Evolutionary conservation across 2,329 filamentous ascomycete genomes (phyloP).

Genomic region (Metarhizium rileyi): DNA sequence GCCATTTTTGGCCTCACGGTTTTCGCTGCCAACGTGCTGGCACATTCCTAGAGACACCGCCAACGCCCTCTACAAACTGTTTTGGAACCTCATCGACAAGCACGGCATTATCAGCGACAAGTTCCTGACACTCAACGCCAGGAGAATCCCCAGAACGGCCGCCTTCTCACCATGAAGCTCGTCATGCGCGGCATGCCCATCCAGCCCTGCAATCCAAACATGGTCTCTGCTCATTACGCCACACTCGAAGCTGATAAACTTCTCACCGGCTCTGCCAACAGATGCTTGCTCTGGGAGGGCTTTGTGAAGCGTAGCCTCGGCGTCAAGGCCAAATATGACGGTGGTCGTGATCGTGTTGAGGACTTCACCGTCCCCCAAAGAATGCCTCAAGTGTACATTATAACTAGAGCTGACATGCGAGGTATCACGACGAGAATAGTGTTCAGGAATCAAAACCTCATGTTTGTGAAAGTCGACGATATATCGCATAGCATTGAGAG

Average conservation of each 20-base stretch:
- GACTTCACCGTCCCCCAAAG: slow-evolving; percentile 20
- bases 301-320: slow-evolving; percentile 50
- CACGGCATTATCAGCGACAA: slow-evolving; percentile 37
- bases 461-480: no score
- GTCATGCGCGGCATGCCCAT: slow-evolving; percentile 42
- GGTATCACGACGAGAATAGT: no score
- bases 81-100: slow-evolving; percentile 49
- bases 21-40: slow-evolving; percentile 20
- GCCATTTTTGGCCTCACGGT: slow-evolving; percentile 24
- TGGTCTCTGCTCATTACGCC: slow-evolving; percentile 42
- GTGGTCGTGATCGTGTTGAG: slow-evolving; percentile 18
- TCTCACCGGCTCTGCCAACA: slow-evolving; percentile 40
- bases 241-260: slow-evolving; percentile 45
- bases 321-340: slow-evolving; percentile 20
- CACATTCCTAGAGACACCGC: slow-evolving; percentile 25
- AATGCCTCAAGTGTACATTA: slow-evolving; percentile 10
- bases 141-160: slow-evolving; percentile 42
- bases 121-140: slow-evolving; percentile 29
- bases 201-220: slow-evolving; percentile 46
- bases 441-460: no score
- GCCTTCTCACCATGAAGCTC: slow-evolving; percentile 41
- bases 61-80: slow-evolving; percentile 42
- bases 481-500: no score
- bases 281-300: slow-evolving; percentile 42
- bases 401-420: background rate